Conservation (phyloP, 306 rosid genomes). For the Dryas octopetala region DNA sequence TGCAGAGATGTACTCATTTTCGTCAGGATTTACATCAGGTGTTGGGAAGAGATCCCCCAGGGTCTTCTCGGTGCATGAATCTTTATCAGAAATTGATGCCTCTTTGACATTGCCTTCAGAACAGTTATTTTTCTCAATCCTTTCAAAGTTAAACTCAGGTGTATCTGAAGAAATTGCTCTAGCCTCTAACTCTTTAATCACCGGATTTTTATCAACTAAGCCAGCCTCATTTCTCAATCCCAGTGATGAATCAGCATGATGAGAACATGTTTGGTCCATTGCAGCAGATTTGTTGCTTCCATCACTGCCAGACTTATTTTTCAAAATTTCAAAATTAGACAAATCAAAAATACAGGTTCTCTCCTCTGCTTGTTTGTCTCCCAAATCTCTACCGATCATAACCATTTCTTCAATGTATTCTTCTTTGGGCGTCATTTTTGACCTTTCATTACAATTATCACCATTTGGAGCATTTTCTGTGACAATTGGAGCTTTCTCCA, state of each 20-base stretch:
- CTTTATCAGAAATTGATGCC: conserved; percentile 5
- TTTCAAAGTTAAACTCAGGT: conserved; percentile 20
- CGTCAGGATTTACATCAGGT: conserved; percentile 17
- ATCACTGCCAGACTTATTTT: conserved; percentile 18
- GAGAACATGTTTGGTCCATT: conserved; percentile 20
- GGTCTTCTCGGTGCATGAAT: conserved; percentile 18
- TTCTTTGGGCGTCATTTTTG: background rate
- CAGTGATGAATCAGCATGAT: conserved; percentile 5
- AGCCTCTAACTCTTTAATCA: background rate
- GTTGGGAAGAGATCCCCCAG: conserved; percentile 15
- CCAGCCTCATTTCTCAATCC: conserved; percentile 24
- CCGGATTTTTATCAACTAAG: background rate
- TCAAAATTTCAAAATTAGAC: conserved; percentile 35
- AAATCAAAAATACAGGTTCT: conserved; percentile 30
- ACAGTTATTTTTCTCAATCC: conserved; percentile 23
- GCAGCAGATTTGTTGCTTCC: conserved; percentile 21
- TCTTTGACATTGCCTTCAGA: conserved; percentile 20
- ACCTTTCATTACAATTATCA: conserved; percentile 16
- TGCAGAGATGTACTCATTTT: conserved; percentile 18
- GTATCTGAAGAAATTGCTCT: conserved; percentile 27
- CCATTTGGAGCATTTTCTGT: conserved; percentile 15
- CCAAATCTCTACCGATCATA: conserved; percentile 31
- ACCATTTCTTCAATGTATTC: conserved; percentile 41
- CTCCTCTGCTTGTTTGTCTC: conserved; percentile 30
- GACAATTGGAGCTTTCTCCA: background rate